phyloP scores from a whole-genome alignment of 2,329 filamentous ascomycete species.

The Calonectria honghensis region DNA sequence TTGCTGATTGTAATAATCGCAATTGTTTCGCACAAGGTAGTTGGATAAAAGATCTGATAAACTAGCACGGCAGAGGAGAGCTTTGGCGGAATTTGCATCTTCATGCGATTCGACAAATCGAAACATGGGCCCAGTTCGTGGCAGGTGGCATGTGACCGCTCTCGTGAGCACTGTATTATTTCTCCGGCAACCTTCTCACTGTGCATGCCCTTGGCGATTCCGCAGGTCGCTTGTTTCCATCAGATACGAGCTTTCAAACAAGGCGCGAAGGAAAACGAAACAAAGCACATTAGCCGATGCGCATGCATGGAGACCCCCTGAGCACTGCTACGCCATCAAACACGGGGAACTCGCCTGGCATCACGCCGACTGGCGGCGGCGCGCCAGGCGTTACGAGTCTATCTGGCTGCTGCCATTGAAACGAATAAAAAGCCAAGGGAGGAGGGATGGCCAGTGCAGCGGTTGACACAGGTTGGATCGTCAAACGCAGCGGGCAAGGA shows the following conservation, averaged over 20 bases:
- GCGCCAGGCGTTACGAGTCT: conserved; percentile 18
- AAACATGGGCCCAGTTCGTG: background rate
- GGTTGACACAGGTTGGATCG: conserved; percentile 28
- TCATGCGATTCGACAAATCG: conserved; percentile 15
- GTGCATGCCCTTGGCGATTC: conserved; percentile 10
- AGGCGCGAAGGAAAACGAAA: conserved; percentile 15
- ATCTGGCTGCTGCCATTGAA: background rate
- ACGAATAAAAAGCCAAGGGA: background rate
- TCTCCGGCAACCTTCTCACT: background rate
- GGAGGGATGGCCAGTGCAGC: conserved; percentile 36
- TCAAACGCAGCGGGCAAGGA: conserved; percentile 46
- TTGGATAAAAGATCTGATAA: background rate
- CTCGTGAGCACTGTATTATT: background rate
- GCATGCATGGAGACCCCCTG: conserved; percentile 11
- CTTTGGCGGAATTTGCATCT: conserved; percentile 6
- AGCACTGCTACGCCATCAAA: conserved; percentile 17
- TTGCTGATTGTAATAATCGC: background rate
- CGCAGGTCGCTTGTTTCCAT: conserved; percentile 30
- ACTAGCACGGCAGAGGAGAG: background rate
- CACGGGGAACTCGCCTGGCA: conserved; percentile 15
- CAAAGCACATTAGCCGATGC: conserved; percentile 24
- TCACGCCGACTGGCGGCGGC: conserved; percentile 13
- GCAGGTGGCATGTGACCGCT: conserved; percentile 9
- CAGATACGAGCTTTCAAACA: conserved; percentile 24
- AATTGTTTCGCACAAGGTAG: conserved; percentile 5